Conservation (phyloP, 192 early-diverging fungal species). For the Backusella psychrophila region DNA sequence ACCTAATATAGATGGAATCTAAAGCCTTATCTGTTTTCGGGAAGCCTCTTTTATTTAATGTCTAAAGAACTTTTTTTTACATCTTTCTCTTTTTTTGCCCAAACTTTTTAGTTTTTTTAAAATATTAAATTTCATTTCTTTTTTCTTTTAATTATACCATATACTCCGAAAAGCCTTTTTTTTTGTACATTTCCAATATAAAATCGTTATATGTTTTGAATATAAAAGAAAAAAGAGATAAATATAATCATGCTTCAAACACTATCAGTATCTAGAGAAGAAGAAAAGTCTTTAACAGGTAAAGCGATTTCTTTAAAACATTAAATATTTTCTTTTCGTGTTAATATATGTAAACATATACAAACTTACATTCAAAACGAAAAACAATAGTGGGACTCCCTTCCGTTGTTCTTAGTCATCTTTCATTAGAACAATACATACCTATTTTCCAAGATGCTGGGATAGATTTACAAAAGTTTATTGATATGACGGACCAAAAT, state of each 20-base stretch:
- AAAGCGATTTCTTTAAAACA: not conserved
- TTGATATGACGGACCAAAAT: conserved; percentile 9
- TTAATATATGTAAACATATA: too few species aligned
- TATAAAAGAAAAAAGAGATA: not conserved
- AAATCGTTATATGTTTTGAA: not conserved
- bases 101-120: not conserved
- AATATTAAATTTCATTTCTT: not conserved
- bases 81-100: not conserved
- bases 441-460: conserved; percentile 4
- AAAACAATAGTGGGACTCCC: not conserved
- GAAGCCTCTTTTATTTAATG: not conserved
- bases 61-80: not conserved
- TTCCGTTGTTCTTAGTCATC: conserved; percentile 4
- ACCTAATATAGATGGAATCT: not conserved
- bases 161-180: not conserved
- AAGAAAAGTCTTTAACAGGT: not conserved
- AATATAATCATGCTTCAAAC: conserved; percentile 1
- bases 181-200: not conserved
- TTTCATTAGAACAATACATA: conserved; percentile 12
- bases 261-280: conserved; percentile 1
- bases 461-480: conserved; percentile 7
- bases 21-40: conserved; percentile 9
- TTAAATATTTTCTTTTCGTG: not conserved
- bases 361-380: not conserved
- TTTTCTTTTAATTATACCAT: not conserved